These are phyloP conservation scores for Lepiota venenata DNA, from an alignment of 768 basidiomycete genomes.

Conservation along the genomic window DNA sequence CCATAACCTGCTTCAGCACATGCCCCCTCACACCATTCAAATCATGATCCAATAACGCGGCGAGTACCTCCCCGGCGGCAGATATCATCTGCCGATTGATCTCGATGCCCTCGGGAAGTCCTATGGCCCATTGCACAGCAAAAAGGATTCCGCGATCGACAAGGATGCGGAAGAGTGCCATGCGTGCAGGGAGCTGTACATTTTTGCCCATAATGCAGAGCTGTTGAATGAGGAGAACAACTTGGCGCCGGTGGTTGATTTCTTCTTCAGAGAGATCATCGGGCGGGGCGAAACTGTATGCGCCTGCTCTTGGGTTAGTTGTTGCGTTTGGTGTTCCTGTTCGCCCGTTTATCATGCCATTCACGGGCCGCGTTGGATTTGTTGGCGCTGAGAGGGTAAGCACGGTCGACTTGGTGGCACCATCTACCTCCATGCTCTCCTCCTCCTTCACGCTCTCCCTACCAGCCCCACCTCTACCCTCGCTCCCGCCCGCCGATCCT, in stretches of 20 bases:
- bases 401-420: slow-evolving; percentile 17
- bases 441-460: slow-evolving; percentile 23
- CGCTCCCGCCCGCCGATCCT: neutral
- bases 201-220: slow-evolving; percentile 96
- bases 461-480: slow-evolving; percentile 39
- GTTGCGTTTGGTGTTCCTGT: slow-evolving; percentile 1
- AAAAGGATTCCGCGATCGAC: slow-evolving; percentile 87
- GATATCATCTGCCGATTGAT: slow-evolving; percentile 59
- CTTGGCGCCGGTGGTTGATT: slow-evolving; percentile 61
- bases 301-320: slow-evolving; percentile 18
- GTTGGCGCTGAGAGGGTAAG: slow-evolving; percentile 10
- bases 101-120: slow-evolving; percentile 56
- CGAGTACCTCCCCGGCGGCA: slow-evolving; percentile 82
- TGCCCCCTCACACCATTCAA: slow-evolving; percentile 81
- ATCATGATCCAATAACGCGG: slow-evolving; percentile 88
- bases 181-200: slow-evolving; percentile 83
- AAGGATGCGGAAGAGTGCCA: slow-evolving; percentile 81
- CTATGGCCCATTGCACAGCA: slow-evolving; percentile 90
- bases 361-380: slow-evolving; percentile 23
- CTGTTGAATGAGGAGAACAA: slow-evolving; percentile 87
- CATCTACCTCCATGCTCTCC: slow-evolving; percentile 38
- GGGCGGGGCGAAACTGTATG: slow-evolving; percentile 55
- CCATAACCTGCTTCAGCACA: slow-evolving; percentile 75
- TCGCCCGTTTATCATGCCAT: slow-evolving; percentile 29
- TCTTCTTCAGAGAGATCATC: slow-evolving; percentile 55